phyloP scores from a whole-genome alignment of 805 yeast species.

The Saccharomycopsis olivae region DNA sequence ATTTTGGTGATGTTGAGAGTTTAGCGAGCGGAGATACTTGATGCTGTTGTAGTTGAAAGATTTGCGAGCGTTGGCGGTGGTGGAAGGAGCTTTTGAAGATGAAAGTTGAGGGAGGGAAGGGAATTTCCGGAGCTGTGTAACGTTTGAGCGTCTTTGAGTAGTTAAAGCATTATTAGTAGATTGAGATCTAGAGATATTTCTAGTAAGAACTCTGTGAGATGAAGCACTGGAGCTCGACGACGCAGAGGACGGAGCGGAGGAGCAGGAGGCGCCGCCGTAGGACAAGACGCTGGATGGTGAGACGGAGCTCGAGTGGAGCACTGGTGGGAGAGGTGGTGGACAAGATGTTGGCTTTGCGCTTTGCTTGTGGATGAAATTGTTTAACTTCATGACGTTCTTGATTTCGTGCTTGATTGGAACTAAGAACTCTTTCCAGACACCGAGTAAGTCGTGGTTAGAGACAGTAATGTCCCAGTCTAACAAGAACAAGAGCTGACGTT shows the following conservation, averaged over 20 bases:
- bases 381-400: conserved; percentile 13
- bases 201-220: not conserved
- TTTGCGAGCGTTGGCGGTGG: conserved; percentile 1
- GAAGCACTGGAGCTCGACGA: not conserved
- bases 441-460: conserved; percentile 55
- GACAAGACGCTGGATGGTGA: not conserved
- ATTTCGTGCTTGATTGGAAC: conserved; percentile 50
- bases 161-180: not conserved
- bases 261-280: not conserved
- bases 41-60: conserved; percentile 9
- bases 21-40: conserved; percentile 10
- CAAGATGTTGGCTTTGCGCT: not conserved
- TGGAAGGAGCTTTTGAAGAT: not conserved
- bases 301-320: not conserved
- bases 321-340: not conserved
- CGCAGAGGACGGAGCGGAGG: not conserved
- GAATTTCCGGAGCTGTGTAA: conserved; percentile 13
- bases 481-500: conserved; percentile 72
- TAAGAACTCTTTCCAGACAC: conserved; percentile 65
- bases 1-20: not conserved
- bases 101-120: conserved; percentile 13
- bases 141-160: not conserved
- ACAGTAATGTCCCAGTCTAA: conserved; percentile 81
- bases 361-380: conserved; percentile 5
- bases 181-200: not conserved